Conservation (phyloP, 192 early-diverging fungal genomes). For the Ambispora gerdemannii region DNA sequence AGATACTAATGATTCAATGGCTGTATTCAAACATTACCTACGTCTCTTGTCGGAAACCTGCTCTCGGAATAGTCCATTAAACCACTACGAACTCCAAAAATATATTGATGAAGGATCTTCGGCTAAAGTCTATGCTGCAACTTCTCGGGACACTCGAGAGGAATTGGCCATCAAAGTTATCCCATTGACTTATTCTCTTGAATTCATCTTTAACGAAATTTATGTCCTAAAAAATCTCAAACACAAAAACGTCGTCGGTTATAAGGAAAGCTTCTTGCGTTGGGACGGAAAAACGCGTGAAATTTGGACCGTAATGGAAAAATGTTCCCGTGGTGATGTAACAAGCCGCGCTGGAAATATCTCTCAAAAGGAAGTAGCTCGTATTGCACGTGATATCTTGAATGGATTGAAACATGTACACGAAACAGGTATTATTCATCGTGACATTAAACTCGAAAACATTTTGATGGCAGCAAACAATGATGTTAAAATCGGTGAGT, state of each 20-base stretch:
- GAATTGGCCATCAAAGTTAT: slow-evolving; percentile 27
- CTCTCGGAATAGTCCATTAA: neutral
- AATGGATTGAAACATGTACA: slow-evolving; percentile 25
- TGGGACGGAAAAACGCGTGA: slow-evolving; percentile 31
- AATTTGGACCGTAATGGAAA: slow-evolving; percentile 29
- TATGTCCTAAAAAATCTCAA: slow-evolving; percentile 23
- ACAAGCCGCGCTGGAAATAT: slow-evolving; percentile 26
- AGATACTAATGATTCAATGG: neutral
- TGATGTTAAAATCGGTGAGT: slow-evolving; percentile 29
- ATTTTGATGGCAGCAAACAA: slow-evolving; percentile 20
- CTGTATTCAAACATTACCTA: slow-evolving; percentile 19
- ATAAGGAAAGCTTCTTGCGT: slow-evolving; percentile 25
- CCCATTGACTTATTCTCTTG: slow-evolving; percentile 26
- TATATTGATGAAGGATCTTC: slow-evolving; percentile 31
- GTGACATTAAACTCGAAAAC: slow-evolving; percentile 29
- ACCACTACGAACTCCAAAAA: slow-evolving; percentile 23
- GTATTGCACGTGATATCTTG: slow-evolving; percentile 27
- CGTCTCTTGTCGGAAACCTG: slow-evolving; percentile 18
- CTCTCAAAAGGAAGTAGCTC: slow-evolving; percentile 18
- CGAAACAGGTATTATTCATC: slow-evolving; percentile 23
- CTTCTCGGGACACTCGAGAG: neutral
- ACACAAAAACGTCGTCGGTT: slow-evolving; percentile 28
- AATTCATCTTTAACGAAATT: slow-evolving; percentile 32
- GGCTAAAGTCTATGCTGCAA: slow-evolving; percentile 23
- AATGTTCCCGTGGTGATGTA: slow-evolving; percentile 31